Conservation (phyloP, 345 rosid species). For the Hibiscus mutabilis region DNA sequence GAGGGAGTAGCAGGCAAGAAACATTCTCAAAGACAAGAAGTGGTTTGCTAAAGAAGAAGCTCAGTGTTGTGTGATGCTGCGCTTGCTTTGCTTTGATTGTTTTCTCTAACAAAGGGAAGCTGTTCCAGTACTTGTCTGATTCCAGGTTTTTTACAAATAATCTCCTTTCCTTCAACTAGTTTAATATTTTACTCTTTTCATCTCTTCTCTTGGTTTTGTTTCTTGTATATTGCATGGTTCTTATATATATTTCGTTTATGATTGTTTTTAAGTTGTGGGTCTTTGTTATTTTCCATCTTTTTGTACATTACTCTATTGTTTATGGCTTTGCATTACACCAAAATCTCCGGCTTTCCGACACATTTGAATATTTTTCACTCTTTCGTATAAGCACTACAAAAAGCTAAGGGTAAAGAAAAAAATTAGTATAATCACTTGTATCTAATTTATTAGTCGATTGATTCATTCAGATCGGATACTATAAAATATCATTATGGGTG, state of each 20-base stretch:
- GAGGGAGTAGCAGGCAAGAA: neutral
- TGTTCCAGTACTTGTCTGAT: neutral
- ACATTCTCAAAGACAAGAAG: neutral
- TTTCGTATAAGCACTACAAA: neutral
- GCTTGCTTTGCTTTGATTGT: neutral
- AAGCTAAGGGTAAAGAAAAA: too few species aligned
- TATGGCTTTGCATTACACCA: constrained; percentile 10
- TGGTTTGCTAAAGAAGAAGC: neutral
- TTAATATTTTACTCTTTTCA: neutral
- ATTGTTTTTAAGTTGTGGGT: constrained; percentile 9
- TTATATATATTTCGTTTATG: neutral
- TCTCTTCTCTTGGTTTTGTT: neutral
- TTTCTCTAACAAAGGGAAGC: neutral
- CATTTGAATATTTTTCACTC: neutral
- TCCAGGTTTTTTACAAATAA: neutral
- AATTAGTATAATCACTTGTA: too few species aligned
- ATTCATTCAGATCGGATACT: too few species aligned
- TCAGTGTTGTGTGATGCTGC: neutral
- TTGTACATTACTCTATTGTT: neutral
- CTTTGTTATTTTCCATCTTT: neutral
- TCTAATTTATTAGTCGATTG: too few species aligned
- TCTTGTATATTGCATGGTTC: constrained; percentile 6
- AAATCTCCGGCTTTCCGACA: constrained; percentile 6
- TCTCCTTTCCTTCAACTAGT: neutral
- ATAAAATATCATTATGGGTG: too few species aligned